These are phyloP conservation scores for Peribolospora baueri DNA, from an alignment of 768 basidiomycete genomes.

Conservation along the genomic window DNA sequence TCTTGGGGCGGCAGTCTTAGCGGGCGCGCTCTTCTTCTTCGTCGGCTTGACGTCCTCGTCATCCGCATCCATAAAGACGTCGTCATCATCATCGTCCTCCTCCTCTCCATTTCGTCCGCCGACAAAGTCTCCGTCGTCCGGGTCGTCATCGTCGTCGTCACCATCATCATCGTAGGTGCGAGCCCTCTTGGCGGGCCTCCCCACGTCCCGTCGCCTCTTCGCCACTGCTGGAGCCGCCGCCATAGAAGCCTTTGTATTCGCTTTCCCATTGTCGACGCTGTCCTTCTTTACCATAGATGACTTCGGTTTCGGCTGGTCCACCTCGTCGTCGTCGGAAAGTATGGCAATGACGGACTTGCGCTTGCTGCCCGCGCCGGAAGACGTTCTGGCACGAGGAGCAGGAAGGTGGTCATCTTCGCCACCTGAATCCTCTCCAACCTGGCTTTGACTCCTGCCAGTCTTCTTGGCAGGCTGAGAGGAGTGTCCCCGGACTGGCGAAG, in stretches of 20 bases:
- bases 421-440: too few species aligned
- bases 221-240: neutral
- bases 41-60: conserved; percentile 19
- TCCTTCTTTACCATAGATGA: neutral
- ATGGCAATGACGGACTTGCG: neutral
- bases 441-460: too few species aligned
- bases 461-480: too few species aligned
- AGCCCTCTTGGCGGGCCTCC: neutral
- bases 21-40: conserved; percentile 18
- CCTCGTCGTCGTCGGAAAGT: neutral
- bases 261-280: conserved; percentile 5
- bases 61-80: conserved; percentile 9
- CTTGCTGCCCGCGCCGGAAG: neutral
- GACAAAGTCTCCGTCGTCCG: neutral
- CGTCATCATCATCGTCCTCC: conserved; percentile 5
- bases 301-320: neutral
- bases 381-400: neutral
- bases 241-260: conserved; percentile 3
- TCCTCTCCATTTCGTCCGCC: neutral
- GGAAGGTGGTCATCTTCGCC: too few species aligned
- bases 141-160: neutral
- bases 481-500: too few species aligned
- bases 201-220: neutral
- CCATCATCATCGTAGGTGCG: neutral
- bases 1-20: neutral